Conservation (phyloP, 176 grass and related monocot genomes). For the Triticum turgidum region DNA sequence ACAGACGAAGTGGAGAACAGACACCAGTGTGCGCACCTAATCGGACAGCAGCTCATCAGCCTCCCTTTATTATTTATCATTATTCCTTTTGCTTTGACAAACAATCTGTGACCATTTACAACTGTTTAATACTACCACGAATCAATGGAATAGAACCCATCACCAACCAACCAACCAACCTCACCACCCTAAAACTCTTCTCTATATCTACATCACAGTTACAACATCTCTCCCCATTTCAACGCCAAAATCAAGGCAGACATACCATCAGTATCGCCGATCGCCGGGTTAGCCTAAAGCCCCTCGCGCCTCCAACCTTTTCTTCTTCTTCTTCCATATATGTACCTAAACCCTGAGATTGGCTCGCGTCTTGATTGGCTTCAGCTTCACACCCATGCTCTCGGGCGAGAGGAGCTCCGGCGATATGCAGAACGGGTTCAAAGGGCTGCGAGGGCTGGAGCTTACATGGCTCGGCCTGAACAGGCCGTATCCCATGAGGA, state of each 20-base stretch:
- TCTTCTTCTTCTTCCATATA: not conserved
- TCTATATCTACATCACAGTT: conserved; percentile 37
- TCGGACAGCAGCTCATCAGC: conserved; percentile 34
- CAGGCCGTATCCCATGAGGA: conserved; percentile 81
- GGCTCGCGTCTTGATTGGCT: conserved; percentile 85
- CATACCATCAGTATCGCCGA: conserved; percentile 19
- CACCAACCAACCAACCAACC: conserved; percentile 2
- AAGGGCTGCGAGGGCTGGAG: conserved; percentile 68
- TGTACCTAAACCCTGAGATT: conserved; percentile 50
- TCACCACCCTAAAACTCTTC: conserved; percentile 34
- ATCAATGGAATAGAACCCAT: conserved; percentile 49
- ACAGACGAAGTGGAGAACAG: not conserved
- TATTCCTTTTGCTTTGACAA: conserved; percentile 50
- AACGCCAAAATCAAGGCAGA: conserved; percentile 50
- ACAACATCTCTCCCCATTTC: conserved; percentile 42
- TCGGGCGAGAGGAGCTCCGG: conserved; percentile 86
- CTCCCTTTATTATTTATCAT: conserved; percentile 21
- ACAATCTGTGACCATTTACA: conserved; percentile 69
- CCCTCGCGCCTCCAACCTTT: not conserved
- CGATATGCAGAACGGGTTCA: conserved; percentile 76
- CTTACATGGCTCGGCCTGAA: conserved; percentile 69
- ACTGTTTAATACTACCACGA: conserved; percentile 51
- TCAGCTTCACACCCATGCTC: conserved; percentile 97
- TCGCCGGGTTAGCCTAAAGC: conserved; percentile 2
- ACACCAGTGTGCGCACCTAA: conserved; percentile 13